These are phyloP conservation scores for Abrus pulchellus DNA, from an alignment of 306 rosid genomes.

Conservation along the genomic window DNA sequence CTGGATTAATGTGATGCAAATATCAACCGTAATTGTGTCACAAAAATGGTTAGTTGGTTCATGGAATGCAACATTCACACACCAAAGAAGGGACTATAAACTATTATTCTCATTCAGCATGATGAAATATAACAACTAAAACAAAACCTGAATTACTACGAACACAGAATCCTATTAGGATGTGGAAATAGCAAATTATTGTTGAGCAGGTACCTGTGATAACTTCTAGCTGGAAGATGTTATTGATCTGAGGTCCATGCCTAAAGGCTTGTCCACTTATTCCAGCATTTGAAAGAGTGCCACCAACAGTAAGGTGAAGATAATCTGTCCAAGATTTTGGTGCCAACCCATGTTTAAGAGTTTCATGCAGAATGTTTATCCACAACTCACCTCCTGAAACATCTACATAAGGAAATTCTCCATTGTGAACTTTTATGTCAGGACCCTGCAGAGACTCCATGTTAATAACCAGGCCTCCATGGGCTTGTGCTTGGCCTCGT, in stretches of 20 bases:
- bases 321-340: slow-evolving; percentile 99
- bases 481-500: slow-evolving; percentile 86
- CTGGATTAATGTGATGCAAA: slow-evolving; percentile 16
- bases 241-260: slow-evolving; percentile 96
- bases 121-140: neutral
- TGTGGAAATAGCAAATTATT: slow-evolving; percentile 24
- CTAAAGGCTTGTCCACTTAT: slow-evolving; percentile 94
- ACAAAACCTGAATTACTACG: neutral
- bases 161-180: slow-evolving; percentile 18
- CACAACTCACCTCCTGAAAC: slow-evolving; percentile 94
- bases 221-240: slow-evolving; percentile 80
- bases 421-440: slow-evolving; percentile 61
- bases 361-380: slow-evolving; percentile 89
- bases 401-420: slow-evolving; percentile 78
- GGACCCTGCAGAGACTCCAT: slow-evolving; percentile 76
- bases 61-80: slow-evolving; percentile 29
- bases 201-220: slow-evolving; percentile 76
- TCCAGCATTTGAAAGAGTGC: slow-evolving; percentile 95
- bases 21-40: neutral
- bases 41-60: slow-evolving; percentile 1
- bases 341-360: slow-evolving; percentile 81
- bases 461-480: slow-evolving; percentile 76
- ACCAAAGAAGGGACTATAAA: neutral
- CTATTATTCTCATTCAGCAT: neutral
- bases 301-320: slow-evolving; percentile 93